Base-by-base conservation (phyloP, 306 rosid species). In the Dryas alaskensis region DNA sequence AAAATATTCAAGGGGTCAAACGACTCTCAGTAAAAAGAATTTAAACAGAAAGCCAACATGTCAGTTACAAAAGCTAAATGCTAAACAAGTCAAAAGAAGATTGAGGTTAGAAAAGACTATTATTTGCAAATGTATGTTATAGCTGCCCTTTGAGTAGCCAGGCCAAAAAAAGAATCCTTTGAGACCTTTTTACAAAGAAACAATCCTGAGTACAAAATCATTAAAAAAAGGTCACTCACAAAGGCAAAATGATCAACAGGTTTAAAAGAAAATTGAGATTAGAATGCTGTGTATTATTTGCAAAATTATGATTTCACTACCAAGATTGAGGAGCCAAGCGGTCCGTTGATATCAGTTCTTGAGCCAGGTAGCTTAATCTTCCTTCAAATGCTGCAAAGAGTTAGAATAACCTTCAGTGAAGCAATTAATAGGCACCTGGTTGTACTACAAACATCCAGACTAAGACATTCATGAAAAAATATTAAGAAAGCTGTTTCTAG, bases 311-410 rank as follows among this genome's bases (percentile, higher is more conserved):
- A 19, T 19, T 19, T 19, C 22, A 19, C 59, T 92, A 95, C 99
- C 99, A 95, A 45, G 99, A 83, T 77, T 95, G 99, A 72, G 98
- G 96, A 79, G 99, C 88, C 76, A 92, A 81, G 82, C 99, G 98
- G 79, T 95, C 99, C 46, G 92, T 92, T 73, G 92, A 83, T 83
- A 90, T 69, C 65, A 95, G 83, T 83, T 92, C 97, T 86, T 90
- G 98, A 62, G 98, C 98, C 75, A 95, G 83, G 86, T 92, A 95
- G 82, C 99, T 92, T 57, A 90, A 82, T 95, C 99, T 82, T 95
- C 99, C 90, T 92, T 90, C 79, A 95, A 80, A 89, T 90, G 99
- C 99, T 95, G 91, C 91, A 90, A 65, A 81, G 63, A 73, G 60
- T 65, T 59, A 61, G 39, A 65, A 62, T 76, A 70, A 78, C 50